Evolutionary conservation across 257 asterid species (phyloP).

Genomic region (Gynochthodes officinalis): DNA sequence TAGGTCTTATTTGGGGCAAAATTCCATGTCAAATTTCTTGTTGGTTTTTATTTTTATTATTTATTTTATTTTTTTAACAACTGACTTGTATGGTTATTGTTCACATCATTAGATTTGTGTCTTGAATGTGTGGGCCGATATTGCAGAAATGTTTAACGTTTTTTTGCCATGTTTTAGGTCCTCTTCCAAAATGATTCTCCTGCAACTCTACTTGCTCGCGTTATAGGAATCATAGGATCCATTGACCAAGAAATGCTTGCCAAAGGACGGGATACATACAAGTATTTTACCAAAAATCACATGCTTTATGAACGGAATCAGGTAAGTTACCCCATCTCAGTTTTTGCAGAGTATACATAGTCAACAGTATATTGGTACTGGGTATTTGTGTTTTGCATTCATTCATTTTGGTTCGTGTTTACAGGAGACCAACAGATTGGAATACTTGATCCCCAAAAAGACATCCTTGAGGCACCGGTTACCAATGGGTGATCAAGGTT

Average conservation of each 20-base stretch:
- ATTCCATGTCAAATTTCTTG: too few species aligned
- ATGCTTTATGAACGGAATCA: slow-evolving; percentile 95
- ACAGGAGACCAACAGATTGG: slow-evolving; percentile 85
- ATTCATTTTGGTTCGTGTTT: slow-evolving; percentile 1
- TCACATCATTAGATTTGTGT: neutral
- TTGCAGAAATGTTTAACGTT: neutral
- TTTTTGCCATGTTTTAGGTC: slow-evolving; percentile 48
- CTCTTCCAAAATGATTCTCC: slow-evolving; percentile 98
- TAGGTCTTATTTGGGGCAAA: too few species aligned
- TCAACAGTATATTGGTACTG: neutral
- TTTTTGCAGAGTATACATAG: neutral
- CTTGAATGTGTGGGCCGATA: neutral
- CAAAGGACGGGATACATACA: slow-evolving; percentile 80
- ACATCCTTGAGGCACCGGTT: slow-evolving; percentile 87
- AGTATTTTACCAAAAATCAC: slow-evolving; percentile 88
- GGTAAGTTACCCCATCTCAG: slow-evolving; percentile 36
- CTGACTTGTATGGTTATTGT: too few species aligned
- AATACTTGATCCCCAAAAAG: slow-evolving; percentile 89
- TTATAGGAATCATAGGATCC: slow-evolving; percentile 76
- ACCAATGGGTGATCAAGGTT: slow-evolving; percentile 99
- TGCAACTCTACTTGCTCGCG: slow-evolving; percentile 97
- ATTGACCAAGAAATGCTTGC: slow-evolving; percentile 86
- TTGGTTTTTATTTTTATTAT: too few species aligned
- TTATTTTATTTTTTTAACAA: too few species aligned
- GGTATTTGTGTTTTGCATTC: neutral